phyloP scores from a whole-genome alignment of 192 early-diverging fungal species.

The Backusella luteola region DNA sequence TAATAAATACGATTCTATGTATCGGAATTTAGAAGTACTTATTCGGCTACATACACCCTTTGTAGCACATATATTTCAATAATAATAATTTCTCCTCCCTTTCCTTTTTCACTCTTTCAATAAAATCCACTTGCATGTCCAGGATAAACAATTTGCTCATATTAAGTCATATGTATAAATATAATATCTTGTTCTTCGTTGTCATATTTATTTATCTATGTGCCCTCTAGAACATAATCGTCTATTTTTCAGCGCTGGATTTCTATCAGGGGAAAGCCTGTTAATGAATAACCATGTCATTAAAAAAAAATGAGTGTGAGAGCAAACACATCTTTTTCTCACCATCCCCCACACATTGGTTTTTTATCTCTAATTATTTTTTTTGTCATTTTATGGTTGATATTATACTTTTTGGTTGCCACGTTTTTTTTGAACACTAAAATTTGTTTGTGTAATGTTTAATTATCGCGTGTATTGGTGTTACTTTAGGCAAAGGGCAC shows the following conservation, averaged over 20 bases:
- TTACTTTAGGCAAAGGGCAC: neutral
- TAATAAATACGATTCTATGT: neutral
- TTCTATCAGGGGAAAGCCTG: neutral
- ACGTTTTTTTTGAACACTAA: conserved; percentile 10
- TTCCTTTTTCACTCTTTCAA: neutral
- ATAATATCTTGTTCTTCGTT: neutral
- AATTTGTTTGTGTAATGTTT: neutral
- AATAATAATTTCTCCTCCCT: neutral
- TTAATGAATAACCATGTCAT: neutral
- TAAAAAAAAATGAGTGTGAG: neutral
- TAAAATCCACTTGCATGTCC: neutral
- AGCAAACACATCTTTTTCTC: neutral
- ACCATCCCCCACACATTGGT: neutral
- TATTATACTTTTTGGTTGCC: neutral
- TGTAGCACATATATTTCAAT: neutral
- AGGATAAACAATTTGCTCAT: neutral
- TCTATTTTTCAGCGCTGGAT: neutral
- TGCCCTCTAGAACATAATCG: neutral
- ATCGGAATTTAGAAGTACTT: conserved; percentile 1
- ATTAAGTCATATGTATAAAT: neutral
- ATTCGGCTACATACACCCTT: neutral
- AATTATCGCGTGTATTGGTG: conserved; percentile 1
- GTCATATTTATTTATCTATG: neutral
- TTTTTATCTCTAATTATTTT: neutral
- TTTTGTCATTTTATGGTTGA: conserved; percentile 1